phyloP scores from a whole-genome alignment of 1,139 yeast genomes.

The Eremothecium coryli region DNA sequence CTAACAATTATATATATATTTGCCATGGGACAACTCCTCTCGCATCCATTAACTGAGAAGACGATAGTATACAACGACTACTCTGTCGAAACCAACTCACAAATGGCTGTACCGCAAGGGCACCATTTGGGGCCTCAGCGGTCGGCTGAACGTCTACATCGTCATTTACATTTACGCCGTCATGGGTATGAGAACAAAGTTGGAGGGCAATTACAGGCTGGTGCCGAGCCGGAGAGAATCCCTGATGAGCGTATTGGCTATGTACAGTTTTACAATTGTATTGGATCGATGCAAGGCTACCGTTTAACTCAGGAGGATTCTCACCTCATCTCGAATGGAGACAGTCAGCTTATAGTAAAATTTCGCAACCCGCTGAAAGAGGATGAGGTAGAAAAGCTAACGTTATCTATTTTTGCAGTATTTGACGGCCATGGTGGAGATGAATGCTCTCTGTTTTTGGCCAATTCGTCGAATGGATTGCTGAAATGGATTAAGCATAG shows the following conservation, averaged over 20 bases:
- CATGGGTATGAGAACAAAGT: constrained; percentile 1
- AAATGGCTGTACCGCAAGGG: constrained; percentile 1
- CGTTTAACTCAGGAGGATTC: constrained; percentile 74
- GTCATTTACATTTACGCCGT: constrained; percentile 5
- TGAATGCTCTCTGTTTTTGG: constrained; percentile 47
- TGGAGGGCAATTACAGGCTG: neutral
- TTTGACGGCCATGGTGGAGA: constrained; percentile 80
- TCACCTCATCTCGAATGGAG: constrained; percentile 37
- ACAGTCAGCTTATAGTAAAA: constrained; percentile 20
- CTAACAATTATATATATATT: too few species aligned
- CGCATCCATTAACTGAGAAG: constrained; percentile 69
- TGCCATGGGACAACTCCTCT: constrained; percentile 63
- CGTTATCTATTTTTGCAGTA: constrained; percentile 56
- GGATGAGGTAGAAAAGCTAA: constrained; percentile 17
- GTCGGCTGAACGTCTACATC: constrained; percentile 3
- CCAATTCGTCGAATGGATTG: constrained; percentile 24
- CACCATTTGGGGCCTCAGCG: neutral
- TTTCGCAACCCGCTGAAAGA: constrained; percentile 29
- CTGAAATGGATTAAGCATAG: constrained; percentile 25
- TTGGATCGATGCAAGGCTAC: constrained; percentile 77
- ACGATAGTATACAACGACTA: constrained; percentile 41
- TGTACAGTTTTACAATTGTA: constrained; percentile 43
- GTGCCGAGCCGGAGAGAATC: neutral
- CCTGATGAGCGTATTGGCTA: constrained; percentile 21
- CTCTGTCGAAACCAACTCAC: constrained; percentile 6